phyloP scores from a whole-genome alignment of 192 early-diverging fungal species.

The Backusella tarrabulga region DNA sequence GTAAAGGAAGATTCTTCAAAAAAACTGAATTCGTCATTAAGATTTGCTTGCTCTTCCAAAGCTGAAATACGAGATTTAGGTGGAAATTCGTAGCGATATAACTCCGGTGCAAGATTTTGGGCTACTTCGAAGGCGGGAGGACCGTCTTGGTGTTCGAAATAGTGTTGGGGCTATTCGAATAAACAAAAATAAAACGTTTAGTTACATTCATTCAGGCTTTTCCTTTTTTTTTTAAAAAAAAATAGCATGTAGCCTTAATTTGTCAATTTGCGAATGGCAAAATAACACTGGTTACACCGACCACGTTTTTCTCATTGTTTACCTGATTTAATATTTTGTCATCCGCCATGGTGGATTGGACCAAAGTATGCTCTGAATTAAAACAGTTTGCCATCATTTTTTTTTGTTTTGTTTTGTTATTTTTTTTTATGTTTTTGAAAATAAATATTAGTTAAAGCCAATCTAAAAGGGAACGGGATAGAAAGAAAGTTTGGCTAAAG shows the following conservation, averaged over 20 bases:
- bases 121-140: constrained; percentile 19
- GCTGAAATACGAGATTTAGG: constrained; percentile 15
- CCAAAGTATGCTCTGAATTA: not conserved
- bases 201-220: not conserved
- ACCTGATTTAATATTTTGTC: constrained; percentile 5
- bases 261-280: not conserved
- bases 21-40: constrained; percentile 14
- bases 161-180: not conserved
- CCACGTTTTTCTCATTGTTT: constrained; percentile 8
- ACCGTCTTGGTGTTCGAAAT: not conserved
- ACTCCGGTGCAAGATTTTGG: constrained; percentile 27
- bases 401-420: not conserved
- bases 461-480: constrained; percentile 3
- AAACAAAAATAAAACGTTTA: not conserved
- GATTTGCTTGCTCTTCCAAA: not conserved
- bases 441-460: not conserved
- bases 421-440: not conserved
- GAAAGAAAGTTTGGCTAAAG: constrained; percentile 4
- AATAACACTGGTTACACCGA: not conserved
- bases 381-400: constrained; percentile 7
- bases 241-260: not conserved
- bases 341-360: not conserved
- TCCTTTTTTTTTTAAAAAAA: not conserved
- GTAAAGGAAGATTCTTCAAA: constrained; percentile 22
- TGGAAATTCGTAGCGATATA: constrained; percentile 34